A percentile compares a stretch with the other conserved stretches of the same genome.
Conservation (phyloP, 805 yeast genomes). For the Suhomyces kilbournensis region DNA sequence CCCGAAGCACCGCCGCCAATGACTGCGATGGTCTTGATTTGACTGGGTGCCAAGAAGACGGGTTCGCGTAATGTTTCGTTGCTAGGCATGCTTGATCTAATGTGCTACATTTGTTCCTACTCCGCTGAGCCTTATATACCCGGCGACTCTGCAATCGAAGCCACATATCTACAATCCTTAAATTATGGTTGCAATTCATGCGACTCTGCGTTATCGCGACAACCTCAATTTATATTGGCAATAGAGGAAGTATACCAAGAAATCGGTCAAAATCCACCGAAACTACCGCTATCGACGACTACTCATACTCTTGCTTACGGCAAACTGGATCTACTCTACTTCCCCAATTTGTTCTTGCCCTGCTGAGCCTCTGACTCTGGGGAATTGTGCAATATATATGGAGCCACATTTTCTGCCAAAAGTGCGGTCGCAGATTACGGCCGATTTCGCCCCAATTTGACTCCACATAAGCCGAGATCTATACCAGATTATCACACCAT, state of each 20-base stretch:
- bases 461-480: not conserved
- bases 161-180: not conserved
- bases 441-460: not conserved
- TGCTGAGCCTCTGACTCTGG: not conserved
- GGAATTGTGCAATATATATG: not conserved
- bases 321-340: not conserved
- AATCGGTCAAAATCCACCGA: not conserved
- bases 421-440: not conserved
- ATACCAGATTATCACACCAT: not conserved
- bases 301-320: not conserved
- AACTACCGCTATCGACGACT: not conserved
- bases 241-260: not conserved
- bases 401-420: not conserved
- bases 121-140: not conserved
- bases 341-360: not conserved
- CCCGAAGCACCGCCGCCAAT: slow-evolving; percentile 56
- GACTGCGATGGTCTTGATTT: slow-evolving; percentile 34
- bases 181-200: not conserved
- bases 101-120: not conserved
- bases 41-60: slow-evolving; percentile 1
- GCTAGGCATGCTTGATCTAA: not conserved
- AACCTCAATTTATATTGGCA: not conserved
- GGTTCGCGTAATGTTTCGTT: not conserved
- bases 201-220: not conserved
- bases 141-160: not conserved